These are phyloP conservation scores for Aquanectria penicillioides DNA, from an alignment of 2,329 filamentous ascomycete species.

Conservation along the genomic window DNA sequence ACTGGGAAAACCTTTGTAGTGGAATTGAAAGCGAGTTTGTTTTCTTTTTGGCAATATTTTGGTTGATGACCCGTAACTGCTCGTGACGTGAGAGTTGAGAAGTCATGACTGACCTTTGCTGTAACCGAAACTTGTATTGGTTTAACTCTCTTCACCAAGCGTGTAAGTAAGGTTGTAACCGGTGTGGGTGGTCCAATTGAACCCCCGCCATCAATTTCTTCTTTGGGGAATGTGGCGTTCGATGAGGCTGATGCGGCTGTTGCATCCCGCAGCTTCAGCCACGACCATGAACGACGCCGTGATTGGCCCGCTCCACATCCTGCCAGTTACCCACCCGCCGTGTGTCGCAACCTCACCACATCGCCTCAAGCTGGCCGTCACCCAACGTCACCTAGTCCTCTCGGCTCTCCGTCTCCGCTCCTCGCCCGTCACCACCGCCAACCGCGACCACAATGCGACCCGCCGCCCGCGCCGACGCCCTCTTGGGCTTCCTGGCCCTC, in stretches of 20 bases:
- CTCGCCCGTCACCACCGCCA: background rate
- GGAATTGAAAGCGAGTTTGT: constrained; percentile 16
- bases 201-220: background rate
- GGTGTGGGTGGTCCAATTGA: too few species aligned
- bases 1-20: constrained; percentile 4
- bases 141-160: too few species aligned
- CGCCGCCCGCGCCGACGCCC: constrained; percentile 44
- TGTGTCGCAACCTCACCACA: constrained; percentile 29
- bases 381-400: constrained; percentile 32
- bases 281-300: constrained; percentile 16
- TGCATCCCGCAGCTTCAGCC: constrained; percentile 33
- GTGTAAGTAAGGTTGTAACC: too few species aligned
- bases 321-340: constrained; percentile 7
- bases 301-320: constrained; percentile 37
- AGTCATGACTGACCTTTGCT: too few species aligned
- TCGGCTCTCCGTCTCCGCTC: background rate
- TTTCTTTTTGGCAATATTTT: background rate
- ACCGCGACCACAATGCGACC: constrained; percentile 46
- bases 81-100: background rate
- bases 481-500: constrained; percentile 48
- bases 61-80: background rate
- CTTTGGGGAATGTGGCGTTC: background rate
- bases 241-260: constrained; percentile 29
- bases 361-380: constrained; percentile 10
- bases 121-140: too few species aligned